phyloP scores from a whole-genome alignment of 1,284 basidiomycete genomes.

The Anthracocystis walkeri region DNA sequence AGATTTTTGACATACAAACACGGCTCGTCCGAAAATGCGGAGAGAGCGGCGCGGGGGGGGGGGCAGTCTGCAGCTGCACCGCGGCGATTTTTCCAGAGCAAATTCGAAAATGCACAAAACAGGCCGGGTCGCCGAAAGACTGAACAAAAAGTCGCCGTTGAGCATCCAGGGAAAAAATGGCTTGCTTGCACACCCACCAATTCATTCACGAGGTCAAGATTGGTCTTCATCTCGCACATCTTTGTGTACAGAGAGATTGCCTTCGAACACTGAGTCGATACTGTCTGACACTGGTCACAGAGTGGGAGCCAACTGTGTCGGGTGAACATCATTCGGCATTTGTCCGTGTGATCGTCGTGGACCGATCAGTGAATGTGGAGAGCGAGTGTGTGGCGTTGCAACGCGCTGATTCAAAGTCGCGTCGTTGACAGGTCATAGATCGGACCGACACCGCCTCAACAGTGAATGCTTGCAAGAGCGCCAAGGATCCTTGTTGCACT shows the following conservation, averaged over 20 bases:
- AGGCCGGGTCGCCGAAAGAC: constrained; percentile 7
- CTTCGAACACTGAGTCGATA: background rate
- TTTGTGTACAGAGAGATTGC: background rate
- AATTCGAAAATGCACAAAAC: constrained; percentile 14
- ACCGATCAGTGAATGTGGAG: background rate
- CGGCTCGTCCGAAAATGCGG: constrained; percentile 4
- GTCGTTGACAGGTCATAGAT: background rate
- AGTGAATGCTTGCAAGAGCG: too few relatives aligned
- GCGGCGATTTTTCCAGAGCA: background rate
- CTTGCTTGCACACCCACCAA: background rate
- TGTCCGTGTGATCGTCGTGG: background rate
- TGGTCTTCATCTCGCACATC: background rate
- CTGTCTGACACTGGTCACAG: background rate
- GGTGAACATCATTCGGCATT: background rate
- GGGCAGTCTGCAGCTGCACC: background rate
- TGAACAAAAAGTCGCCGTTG: constrained; percentile 6
- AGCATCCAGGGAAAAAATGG: background rate
- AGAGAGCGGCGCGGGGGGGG: constrained; percentile 6
- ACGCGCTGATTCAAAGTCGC: constrained; percentile 1
- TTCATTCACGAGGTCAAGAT: background rate
- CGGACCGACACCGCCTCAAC: background rate
- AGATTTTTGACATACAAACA: background rate
- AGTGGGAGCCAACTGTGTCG: background rate
- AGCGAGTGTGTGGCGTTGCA: background rate
- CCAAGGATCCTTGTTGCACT: too few relatives aligned